Evolutionary conservation across 495 filamentous ascomycete genomes (phyloP).

Genomic region (Neurospora tetrasperma): DNA sequence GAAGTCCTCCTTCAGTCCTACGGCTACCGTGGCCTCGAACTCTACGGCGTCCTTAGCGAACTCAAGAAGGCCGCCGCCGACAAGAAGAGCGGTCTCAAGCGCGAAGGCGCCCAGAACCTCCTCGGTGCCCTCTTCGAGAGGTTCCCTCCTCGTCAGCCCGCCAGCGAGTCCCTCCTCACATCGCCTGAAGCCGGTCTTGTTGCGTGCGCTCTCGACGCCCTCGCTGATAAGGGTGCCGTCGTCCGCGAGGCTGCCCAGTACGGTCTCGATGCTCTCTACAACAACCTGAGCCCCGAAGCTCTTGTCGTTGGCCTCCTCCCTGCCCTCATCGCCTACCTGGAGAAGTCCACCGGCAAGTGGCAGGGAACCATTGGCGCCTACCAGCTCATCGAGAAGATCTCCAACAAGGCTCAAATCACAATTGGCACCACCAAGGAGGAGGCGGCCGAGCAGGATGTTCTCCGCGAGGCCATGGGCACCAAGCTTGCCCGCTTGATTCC

Average conservation of each 20-base stretch:
- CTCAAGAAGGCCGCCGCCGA: slow-evolving; percentile 81
- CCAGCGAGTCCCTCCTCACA: slow-evolving; percentile 73
- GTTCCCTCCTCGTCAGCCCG: slow-evolving; percentile 64
- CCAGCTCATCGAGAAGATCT: slow-evolving; percentile 76
- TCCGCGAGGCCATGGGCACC: slow-evolving; percentile 86
- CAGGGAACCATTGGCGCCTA: slow-evolving; percentile 85
- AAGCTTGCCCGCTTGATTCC: slow-evolving; percentile 86
- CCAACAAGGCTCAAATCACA: slow-evolving; percentile 81
- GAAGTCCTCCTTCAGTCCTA: slow-evolving; percentile 68
- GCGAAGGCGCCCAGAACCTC: slow-evolving; percentile 92
- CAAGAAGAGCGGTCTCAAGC: slow-evolving; percentile 80
- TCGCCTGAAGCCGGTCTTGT: slow-evolving; percentile 69
- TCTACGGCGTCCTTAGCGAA: slow-evolving; percentile 60
- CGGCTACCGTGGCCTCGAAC: slow-evolving; percentile 61
- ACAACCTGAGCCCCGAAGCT: slow-evolving; percentile 65
- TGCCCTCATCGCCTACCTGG: slow-evolving; percentile 59
- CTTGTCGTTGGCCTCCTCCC: slow-evolving; percentile 72
- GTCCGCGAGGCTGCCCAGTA: slow-evolving; percentile 90
- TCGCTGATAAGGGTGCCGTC: slow-evolving; percentile 82
- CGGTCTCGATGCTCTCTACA: slow-evolving; percentile 82
- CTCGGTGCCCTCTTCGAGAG: slow-evolving; percentile 88
- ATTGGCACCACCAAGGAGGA: slow-evolving; percentile 66
- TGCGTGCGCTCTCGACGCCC: slow-evolving; percentile 62
- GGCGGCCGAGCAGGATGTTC: slow-evolving; percentile 72
- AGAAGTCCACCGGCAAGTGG: slow-evolving; percentile 82